Evolutionary conservation across 495 filamentous ascomycete genomes (phyloP).

Genomic region (Friedmanniomyces simplex): DNA sequence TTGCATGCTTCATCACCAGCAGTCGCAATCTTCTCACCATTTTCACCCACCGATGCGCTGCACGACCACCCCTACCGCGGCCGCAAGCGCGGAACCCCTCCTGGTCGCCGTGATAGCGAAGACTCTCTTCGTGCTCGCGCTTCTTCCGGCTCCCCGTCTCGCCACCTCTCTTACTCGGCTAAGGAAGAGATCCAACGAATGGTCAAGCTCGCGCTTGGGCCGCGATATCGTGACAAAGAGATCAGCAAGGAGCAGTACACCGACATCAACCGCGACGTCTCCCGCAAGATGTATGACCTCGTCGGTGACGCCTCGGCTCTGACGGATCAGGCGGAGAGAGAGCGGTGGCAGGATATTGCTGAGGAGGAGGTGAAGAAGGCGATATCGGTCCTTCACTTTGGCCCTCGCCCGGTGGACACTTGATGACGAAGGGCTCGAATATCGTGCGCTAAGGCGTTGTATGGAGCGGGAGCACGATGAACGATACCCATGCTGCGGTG

Average conservation of each 20-base stretch:
- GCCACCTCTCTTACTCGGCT: conserved; percentile 52
- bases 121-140: conserved; percentile 21
- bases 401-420: neutral
- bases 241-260: conserved; percentile 77
- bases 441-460: neutral
- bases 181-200: conserved; percentile 76
- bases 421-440: neutral
- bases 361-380: conserved; percentile 64
- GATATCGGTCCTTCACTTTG: conserved; percentile 27
- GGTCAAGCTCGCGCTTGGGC: conserved; percentile 65
- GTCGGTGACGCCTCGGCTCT: conserved; percentile 52
- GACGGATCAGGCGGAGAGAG: conserved; percentile 43
- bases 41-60: conserved; percentile 44
- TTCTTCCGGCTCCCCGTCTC: conserved; percentile 24
- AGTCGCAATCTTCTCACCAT: conserved; percentile 47
- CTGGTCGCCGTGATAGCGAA: conserved; percentile 8
- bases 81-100: conserved; percentile 11
- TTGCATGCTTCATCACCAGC: conserved; percentile 32
- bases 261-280: conserved; percentile 74
- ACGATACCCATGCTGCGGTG: neutral
- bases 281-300: conserved; percentile 73
- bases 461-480: neutral
- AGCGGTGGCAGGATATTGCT: conserved; percentile 59
- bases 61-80: conserved; percentile 18
- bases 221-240: conserved; percentile 56